Evolutionary conservation across 805 yeast genomes (phyloP).

Genomic region (Torulaspora microellipsoides): DNA sequence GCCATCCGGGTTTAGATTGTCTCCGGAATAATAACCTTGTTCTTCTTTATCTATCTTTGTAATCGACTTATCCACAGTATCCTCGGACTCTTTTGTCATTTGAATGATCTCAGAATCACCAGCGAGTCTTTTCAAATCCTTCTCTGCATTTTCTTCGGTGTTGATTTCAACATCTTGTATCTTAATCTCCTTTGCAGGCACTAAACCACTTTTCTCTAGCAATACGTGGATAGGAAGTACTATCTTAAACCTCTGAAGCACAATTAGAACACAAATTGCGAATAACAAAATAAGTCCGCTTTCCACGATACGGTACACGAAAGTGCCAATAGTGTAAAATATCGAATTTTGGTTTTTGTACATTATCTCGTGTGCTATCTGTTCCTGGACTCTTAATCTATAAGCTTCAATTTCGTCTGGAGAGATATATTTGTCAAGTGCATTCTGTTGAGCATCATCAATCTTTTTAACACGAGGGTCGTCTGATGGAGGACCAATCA

Average conservation of each 20-base stretch:
- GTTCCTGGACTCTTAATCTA: constrained; percentile 24
- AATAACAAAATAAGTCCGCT: constrained; percentile 38
- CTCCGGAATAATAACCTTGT: not conserved
- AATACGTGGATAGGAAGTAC: constrained; percentile 33
- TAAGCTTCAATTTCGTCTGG: constrained; percentile 26
- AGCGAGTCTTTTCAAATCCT: not conserved
- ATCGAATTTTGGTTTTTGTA: constrained; percentile 14
- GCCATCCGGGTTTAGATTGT: constrained; percentile 7
- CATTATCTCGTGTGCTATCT: constrained; percentile 24
- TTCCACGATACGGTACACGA: constrained; percentile 37
- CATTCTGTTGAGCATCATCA: constrained; percentile 6
- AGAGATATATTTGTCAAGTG: constrained; percentile 25
- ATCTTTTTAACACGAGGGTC: not conserved
- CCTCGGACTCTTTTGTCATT: not conserved
- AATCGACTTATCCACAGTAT: constrained; percentile 7
- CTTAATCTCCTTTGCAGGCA: constrained; percentile 23
- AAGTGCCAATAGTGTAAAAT: constrained; percentile 23
- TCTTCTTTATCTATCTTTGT: not conserved
- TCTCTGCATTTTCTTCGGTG: constrained; percentile 1
- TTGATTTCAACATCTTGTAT: constrained; percentile 7
- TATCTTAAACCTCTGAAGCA: constrained; percentile 30
- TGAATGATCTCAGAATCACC: not conserved
- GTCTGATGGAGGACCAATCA: constrained; percentile 25
- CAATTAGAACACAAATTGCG: constrained; percentile 27
- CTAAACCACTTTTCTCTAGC: constrained; percentile 34